Evolutionary conservation across 176 grass and related monocot genomes (phyloP), one percentile per base, ranked within the genome.

Genomic region (Raddia guianensis): DNA sequence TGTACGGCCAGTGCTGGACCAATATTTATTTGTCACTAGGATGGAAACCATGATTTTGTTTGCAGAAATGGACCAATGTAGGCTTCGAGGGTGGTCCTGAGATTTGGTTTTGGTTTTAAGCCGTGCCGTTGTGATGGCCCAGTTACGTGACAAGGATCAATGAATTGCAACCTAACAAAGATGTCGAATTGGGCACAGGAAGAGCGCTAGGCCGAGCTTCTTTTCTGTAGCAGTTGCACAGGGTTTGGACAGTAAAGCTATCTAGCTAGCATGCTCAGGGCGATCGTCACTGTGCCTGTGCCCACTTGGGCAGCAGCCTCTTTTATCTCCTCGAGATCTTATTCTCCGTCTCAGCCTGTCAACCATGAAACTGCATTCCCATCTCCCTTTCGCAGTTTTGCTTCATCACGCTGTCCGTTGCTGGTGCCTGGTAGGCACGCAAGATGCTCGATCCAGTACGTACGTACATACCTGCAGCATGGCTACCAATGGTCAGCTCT

Each of bases 21-120:
- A 49, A 73, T 58, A 56, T 86, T 47, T 57, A 42, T 42, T 21
- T 67, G 52, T 14, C 52, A 53, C 8, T 35, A 53, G 61, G 76
- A 47, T 70, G 54, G 56, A 81, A 51, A 85, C 62, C 78, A 77
- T 72, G 61, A 13, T 67, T 75, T 49, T 45, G 60, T n/a, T 60
- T 59, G 77, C n/a, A 86, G 83, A 90, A 86, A 72, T 86, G 83
- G 83, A 77, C 83, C 87, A 73, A 68, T 13, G 12, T 81, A 67
- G 32, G 44, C 56, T 49, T 57, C 12, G 58, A 77, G 73, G 43
- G 50, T 82, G 73, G 83, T 86, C 87, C 87, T 73, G 34, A 48
- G 72, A 76, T 86, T 66, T 66, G 71, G 54, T 61, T 82, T 46
- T 71, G 9, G 71, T 68, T 21, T 66, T 63, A 43, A 19, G 52